Base-by-base conservation (phyloP, 805 yeast genomes). In the Scheffersomyces stipitis region DNA sequence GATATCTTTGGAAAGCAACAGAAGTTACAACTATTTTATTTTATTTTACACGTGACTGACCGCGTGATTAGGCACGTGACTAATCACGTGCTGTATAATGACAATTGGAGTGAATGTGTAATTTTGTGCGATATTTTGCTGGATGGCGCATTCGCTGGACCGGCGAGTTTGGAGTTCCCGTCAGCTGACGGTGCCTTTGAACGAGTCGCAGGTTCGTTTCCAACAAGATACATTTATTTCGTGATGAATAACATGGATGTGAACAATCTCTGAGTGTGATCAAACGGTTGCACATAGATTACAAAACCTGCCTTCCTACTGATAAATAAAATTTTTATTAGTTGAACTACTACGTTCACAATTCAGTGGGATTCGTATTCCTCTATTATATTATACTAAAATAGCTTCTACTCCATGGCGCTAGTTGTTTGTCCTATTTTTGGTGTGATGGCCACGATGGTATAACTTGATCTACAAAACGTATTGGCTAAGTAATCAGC, bases 231-330 rank as follows among this genome's bases (percentile, higher is more conserved):
- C 10, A 7, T 40, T 37, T 43, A 43, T 59, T 55, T 48, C 39
- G 51, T 68, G 74, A 68, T 68, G 74, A 68, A 49, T 48, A 63
- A 62, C 54, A 67, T 51, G 72, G 73, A 66, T 67, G 74, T 68
- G 74, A 68, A 68, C 74, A 68, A 68, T 68, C 74, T 66, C 73
- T 68, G 72, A 68, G 71, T 58, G 49, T 39, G 37, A 50, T 45
- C 71, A 56, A 37, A 68, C 71, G 71, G 52, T 52, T 41, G 31
- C 46, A 50, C 69, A 48, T 66, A 49, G 73, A 68, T 68, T 68
- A 68, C 51, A 67, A 62, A 59, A 54, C 72, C 71, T 66, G 74
- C 74, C 74, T 68, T 68, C 74, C 74, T 68, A 66, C 74, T 68
- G 74, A 68, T 34, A 53, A 40, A 20, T 41, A 49, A 47, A 46